Percentiles rank a stretch among this genome's conserved stretches.
Conservation (phyloP, 208 protist species). For the Acanthamoeba rhysodes region DNA sequence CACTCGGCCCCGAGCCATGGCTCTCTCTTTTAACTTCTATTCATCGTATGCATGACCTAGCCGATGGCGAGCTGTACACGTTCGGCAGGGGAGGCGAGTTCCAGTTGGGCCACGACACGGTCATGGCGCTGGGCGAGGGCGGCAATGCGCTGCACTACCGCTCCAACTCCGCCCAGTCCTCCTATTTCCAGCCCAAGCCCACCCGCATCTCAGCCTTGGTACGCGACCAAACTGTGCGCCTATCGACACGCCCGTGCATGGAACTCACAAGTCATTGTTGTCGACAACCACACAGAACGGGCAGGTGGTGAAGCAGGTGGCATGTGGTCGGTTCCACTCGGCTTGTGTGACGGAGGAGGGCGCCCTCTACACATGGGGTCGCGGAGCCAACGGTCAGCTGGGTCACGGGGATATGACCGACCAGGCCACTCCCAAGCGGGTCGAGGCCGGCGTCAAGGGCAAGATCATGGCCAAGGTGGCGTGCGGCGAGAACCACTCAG, state of each 20-base stretch:
- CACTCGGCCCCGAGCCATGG: neutral
- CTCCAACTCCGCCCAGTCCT: neutral
- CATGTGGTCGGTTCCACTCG: conserved; percentile 3
- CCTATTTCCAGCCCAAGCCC: neutral
- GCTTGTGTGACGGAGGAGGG: conserved; percentile 71
- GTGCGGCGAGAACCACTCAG: conserved; percentile 41
- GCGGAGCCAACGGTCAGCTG: conserved; percentile 67
- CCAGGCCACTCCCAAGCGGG: conserved; percentile 36
- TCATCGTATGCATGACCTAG: neutral
- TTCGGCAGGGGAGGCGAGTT: conserved; percentile 24
- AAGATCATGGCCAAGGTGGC: conserved; percentile 39
- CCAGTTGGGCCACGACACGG: conserved; percentile 48
- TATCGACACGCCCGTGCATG: neutral
- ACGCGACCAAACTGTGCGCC: neutral
- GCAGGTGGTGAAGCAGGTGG: conserved; percentile 28
- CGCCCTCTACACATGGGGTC: conserved; percentile 77
- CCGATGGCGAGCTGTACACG: conserved; percentile 62
- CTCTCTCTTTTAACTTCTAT: too few species aligned
- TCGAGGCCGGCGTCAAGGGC: neutral
- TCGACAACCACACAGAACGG: neutral
- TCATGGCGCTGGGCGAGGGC: conserved; percentile 36
- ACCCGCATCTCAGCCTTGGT: neutral
- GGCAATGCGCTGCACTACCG: neutral
- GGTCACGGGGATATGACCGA: conserved; percentile 62
- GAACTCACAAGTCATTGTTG: too few species aligned